Conservation (phyloP, 371 early-diverging fungal genomes). For the Apophysomyces trapeziformis region DNA sequence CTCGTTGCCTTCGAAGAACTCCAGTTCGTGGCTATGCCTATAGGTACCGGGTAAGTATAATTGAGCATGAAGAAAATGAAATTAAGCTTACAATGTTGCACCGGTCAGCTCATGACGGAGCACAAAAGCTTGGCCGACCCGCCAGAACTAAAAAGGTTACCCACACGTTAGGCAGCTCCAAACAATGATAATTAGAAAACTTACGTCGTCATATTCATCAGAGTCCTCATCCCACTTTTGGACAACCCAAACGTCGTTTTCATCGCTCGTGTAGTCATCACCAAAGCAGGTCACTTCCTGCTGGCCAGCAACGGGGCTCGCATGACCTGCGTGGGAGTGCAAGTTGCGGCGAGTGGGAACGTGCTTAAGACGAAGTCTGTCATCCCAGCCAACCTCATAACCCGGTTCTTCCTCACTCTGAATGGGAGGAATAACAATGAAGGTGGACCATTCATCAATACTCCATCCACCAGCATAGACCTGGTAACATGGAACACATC, state of each 20-base stretch:
- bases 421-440: constrained; percentile 58
- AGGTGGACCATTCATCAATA: constrained; percentile 41
- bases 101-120: constrained; percentile 60
- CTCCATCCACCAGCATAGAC: constrained; percentile 54
- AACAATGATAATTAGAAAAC: constrained; percentile 22
- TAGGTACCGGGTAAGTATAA: background rate
- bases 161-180: background rate
- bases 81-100: constrained; percentile 42
- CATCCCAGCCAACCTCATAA: constrained; percentile 54
- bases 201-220: constrained; percentile 34
- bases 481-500: constrained; percentile 47
- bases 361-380: constrained; percentile 60
- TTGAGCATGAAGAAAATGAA: background rate
- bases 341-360: constrained; percentile 51
- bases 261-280: constrained; percentile 46
- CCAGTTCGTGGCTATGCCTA: constrained; percentile 52
- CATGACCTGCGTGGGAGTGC: constrained; percentile 60
- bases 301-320: constrained; percentile 56
- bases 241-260: constrained; percentile 68
- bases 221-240: constrained; percentile 50
- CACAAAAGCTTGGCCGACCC: constrained; percentile 44
- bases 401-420: constrained; percentile 38
- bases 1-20: constrained; percentile 42
- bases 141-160: constrained; percentile 48
- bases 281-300: constrained; percentile 69